Evolutionary conservation across 208 protist genomes (phyloP), one percentile per base, ranked within the genome.

Genomic region (Trypanosoma congolense): DNA sequence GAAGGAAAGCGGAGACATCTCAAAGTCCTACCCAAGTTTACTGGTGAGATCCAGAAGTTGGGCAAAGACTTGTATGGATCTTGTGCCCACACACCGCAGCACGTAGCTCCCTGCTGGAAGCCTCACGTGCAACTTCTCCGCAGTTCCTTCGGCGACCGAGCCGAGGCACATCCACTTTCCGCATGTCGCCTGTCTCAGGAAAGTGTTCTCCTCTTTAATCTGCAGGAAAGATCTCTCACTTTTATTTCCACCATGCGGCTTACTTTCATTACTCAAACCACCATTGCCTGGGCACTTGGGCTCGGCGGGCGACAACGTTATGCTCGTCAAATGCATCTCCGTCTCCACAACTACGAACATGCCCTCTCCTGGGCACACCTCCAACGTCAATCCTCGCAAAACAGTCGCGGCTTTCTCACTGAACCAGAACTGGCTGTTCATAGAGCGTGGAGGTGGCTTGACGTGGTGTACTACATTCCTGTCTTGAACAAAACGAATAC

Each of bases 401-500:
- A 89, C 83, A 42, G 90, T 56, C 0, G 72, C 70, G 66, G 76
- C 56, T 28, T 63, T 75, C 48, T 89, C 83, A 0, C 80, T 83
- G 46, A 93, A 93, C 87, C 87, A 93, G 48, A 76, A 93, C 18
- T 80, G 66, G 3, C 61, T 22, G 49, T 93, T 90, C 58, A 85
- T 73, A 25, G 77, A 78, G 29, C 80, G 80, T 8, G 87, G 77
- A 1, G 87, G 87, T 2, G 77, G 74, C 18, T 73, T 76, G 9
- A 93, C 74, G 41, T 90, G 72, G 47, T 71, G 73, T 14, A 93
- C 87, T 35, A 65, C 79, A 50, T 90, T 88, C 5, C 72, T 63
- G 29, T 74, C 72, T 1, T 72, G 56, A 14, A 85, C 71, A 47
- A 93, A 90, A 9, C 75, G 77, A 46, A 93, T 65, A 31, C 55